Evolutionary conservation across 1,139 yeast genomes (phyloP), one percentile per base, ranked within the genome.

Genomic region (Suhomyces anneliseae): DNA sequence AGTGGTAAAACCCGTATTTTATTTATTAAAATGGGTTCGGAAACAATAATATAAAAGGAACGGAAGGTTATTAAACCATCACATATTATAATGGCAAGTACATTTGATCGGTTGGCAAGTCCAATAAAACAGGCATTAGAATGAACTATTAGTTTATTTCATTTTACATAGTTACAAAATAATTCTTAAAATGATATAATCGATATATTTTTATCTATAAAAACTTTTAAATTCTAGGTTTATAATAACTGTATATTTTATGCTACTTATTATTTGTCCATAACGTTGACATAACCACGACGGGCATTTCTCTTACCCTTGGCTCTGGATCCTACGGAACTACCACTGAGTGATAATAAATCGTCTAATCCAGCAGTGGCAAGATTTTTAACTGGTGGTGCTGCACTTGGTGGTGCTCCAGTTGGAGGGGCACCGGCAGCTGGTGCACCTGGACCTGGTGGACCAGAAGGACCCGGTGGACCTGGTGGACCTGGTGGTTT

Each of bases 281-380:
- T 78, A 8, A 89, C 90, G 61, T 87, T 90, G 38, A 88, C 92
- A 63, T 89, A 89, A 5, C 87, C 82, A 64, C 84, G 78, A 47
- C 87, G 78, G 5, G 83, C 82, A n/a, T 86, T 87, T 57, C 90
- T 78, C 54, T 82, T 84, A 11, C 75, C 69, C 56, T 76, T 79
- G 55, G 85, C 77, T 44, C 78, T 67, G 34, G 76, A 66, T 38
- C 76, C 73, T 0, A 74, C 59, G 2, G 76, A 62, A 2, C 66
- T 65, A 0, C 68, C 66, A 7, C 81, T 61, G 72, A 75, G 42
- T 62, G 84, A 65, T 46, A 89, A 69, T 48, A 89, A 68, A 54
- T 87, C 93, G 61, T 89, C 96, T 47, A 89, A 69, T 2, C 85
- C 88, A 34, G 78, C 79, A 47, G 61, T 69, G 5, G 77, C 78